phyloP scores from a whole-genome alignment of 306 rosid species.

The Senna tora region DNA sequence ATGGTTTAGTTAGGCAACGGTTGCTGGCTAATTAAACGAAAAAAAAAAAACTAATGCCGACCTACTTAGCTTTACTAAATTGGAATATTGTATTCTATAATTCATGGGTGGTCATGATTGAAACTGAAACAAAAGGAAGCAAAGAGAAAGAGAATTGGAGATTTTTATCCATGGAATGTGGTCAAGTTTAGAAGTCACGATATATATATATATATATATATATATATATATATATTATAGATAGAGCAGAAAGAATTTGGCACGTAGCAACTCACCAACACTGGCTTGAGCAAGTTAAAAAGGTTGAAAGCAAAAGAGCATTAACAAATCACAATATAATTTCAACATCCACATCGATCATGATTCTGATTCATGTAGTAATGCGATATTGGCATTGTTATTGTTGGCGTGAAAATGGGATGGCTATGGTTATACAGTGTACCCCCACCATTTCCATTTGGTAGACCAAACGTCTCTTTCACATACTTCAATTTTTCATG shows the following conservation, averaged over 20 bases:
- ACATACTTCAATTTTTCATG: conserved; percentile 39
- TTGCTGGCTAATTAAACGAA: too few species aligned
- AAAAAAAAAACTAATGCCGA: background rate
- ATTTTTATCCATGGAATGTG: conserved; percentile 9
- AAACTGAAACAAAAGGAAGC: background rate
- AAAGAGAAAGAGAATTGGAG: background rate
- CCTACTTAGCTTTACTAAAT: background rate
- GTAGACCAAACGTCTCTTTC: conserved; percentile 58
- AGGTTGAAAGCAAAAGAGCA: conserved; percentile 1
- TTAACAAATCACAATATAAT: background rate
- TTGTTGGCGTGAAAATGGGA: too few species aligned
- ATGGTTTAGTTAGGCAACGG: too few species aligned
- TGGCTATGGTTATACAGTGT: too few species aligned
- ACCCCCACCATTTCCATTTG: conserved; percentile 6
- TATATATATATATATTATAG: too few species aligned
- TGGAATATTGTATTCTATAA: background rate
- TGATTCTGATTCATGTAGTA: too few species aligned
- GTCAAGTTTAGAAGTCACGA: conserved; percentile 53
- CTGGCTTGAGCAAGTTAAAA: conserved; percentile 5
- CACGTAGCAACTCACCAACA: conserved; percentile 7
- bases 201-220: too few species aligned
- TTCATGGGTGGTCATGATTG: background rate
- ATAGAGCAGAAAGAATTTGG: conserved; percentile 9
- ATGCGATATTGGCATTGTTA: too few species aligned
- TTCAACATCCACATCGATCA: background rate